Percentiles rank a stretch among this genome's conserved stretches.
phyloP scores from a whole-genome alignment of 23 red algal genomes.

The Gracilaria gracilis region DNA sequence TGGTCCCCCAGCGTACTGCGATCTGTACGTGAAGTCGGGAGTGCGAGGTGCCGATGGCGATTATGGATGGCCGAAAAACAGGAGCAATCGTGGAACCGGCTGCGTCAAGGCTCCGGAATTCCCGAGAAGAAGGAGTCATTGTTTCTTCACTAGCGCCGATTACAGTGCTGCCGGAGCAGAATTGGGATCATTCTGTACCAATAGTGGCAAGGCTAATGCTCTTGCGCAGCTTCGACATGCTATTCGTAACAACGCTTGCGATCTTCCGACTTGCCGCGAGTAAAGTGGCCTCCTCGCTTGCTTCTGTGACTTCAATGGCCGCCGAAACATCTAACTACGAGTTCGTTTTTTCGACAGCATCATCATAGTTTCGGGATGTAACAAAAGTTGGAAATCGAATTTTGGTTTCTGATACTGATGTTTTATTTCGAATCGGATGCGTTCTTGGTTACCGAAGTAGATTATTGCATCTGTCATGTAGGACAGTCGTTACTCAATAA shows the following conservation, averaged over 20 bases:
- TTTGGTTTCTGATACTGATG: no score
- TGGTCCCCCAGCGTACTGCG: background rate
- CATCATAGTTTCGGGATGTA: no score
- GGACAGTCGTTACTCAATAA: no score
- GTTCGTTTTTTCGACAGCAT: no score
- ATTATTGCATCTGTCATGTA: no score
- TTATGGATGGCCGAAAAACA: background rate
- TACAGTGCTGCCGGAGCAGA: no score
- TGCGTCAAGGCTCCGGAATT: background rate
- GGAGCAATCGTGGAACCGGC: background rate
- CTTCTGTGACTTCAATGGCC: no score
- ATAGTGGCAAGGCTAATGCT: background rate
- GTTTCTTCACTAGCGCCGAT: background rate
- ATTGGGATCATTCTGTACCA: background rate
- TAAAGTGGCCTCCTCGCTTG: no score
- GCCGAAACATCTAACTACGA: no score
- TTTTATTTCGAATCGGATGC: no score
- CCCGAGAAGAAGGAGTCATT: background rate
- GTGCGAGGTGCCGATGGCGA: background rate
- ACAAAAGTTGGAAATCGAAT: no score
- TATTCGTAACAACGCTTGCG: background rate
- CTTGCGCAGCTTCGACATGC: background rate
- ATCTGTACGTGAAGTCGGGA: background rate
- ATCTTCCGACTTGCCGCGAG: background rate
- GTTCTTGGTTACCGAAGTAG: no score